Percentiles rank a stretch among this genome's conserved stretches.
Conservation (phyloP, 2,329 filamentous ascomycete species). For the Neospermospora avenae region DNA sequence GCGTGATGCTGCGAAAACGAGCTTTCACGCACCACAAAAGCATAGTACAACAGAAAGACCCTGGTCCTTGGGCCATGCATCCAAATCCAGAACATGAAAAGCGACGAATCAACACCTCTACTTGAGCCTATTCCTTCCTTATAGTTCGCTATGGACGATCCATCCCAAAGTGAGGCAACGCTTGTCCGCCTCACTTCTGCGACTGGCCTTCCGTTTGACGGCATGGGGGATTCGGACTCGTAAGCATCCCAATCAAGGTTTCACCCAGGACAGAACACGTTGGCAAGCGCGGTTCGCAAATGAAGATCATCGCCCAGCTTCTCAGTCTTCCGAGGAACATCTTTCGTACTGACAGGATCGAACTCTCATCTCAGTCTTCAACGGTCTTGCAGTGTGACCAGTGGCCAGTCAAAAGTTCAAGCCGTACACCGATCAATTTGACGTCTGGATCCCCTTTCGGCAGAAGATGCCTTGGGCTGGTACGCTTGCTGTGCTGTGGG, state of each 20-base stretch:
- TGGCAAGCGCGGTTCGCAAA: slow-evolving; percentile 19
- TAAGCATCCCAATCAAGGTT: slow-evolving; percentile 14
- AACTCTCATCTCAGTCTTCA: neutral
- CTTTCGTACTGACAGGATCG: neutral
- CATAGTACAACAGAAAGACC: neutral
- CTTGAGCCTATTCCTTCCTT: neutral
- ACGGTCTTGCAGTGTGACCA: slow-evolving; percentile 18
- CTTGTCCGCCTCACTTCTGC: slow-evolving; percentile 22
- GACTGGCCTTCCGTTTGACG: slow-evolving; percentile 13
- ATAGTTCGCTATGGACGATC: slow-evolving; percentile 17
- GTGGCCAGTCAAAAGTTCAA: slow-evolving; percentile 15
- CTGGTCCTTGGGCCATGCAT: slow-evolving; percentile 12
- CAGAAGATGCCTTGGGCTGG: slow-evolving; percentile 7
- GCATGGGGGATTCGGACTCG: slow-evolving; percentile 9
- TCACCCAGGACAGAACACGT: slow-evolving; percentile 20
- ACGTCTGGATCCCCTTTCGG: slow-evolving; percentile 3
- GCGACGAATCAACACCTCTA: slow-evolving; percentile 25
- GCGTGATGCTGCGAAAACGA: slow-evolving; percentile 3
- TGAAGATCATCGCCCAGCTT: slow-evolving; percentile 7
- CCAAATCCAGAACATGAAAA: slow-evolving; percentile 19
- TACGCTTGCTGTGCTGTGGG: slow-evolving; percentile 5
- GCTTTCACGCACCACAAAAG: neutral
- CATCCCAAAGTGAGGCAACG: slow-evolving; percentile 28
- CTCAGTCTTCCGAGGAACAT: slow-evolving; percentile 4
- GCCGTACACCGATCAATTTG: slow-evolving; percentile 14